These are phyloP conservation scores for Pyrenophora seminiperda DNA, from an alignment of 2,329 filamentous ascomycete genomes.

Conservation along the genomic window DNA sequence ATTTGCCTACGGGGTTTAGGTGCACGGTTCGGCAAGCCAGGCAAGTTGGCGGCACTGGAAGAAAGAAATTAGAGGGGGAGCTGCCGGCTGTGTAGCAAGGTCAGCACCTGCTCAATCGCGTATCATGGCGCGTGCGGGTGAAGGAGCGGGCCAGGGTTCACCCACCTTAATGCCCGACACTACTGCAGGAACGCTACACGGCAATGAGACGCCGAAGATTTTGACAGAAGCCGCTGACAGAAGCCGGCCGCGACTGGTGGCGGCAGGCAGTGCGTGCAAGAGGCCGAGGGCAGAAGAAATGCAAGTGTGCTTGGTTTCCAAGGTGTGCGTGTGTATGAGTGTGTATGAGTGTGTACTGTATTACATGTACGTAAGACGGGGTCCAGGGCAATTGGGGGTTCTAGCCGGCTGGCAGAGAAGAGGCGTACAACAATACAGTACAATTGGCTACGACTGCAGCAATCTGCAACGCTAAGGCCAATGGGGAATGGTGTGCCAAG, in stretches of 20 bases:
- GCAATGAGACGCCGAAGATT: slow-evolving; percentile 15
- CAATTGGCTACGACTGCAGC: neutral
- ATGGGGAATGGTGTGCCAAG: slow-evolving; percentile 8
- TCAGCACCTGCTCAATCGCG: slow-evolving; percentile 15
- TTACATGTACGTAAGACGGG: no score
- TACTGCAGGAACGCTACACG: slow-evolving; percentile 26
- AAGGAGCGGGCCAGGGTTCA: slow-evolving; percentile 27
- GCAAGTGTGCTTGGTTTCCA: neutral
- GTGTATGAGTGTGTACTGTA: no score
- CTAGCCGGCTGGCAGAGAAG: no score
- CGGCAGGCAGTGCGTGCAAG: neutral
- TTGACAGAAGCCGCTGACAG: neutral
- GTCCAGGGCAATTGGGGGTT: no score
- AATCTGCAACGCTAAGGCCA: slow-evolving; percentile 1
- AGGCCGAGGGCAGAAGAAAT: neutral
- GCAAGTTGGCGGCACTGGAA: neutral
- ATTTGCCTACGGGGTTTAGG: slow-evolving; percentile 16
- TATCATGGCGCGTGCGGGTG: slow-evolving; percentile 20
- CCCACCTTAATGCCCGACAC: slow-evolving; percentile 12
- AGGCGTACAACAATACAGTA: no score
- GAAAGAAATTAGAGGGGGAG: slow-evolving; percentile 21
- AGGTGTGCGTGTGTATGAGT: slow-evolving; percentile 1
- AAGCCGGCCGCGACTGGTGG: neutral
- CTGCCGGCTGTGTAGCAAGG: slow-evolving; percentile 16
- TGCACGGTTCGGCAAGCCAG: slow-evolving; percentile 10